Percentiles rank a stretch among this genome's conserved stretches.
These are phyloP conservation scores for Dimargaris verticillata DNA, from an alignment of 192 early-diverging fungal species.

Conservation along the genomic window DNA sequence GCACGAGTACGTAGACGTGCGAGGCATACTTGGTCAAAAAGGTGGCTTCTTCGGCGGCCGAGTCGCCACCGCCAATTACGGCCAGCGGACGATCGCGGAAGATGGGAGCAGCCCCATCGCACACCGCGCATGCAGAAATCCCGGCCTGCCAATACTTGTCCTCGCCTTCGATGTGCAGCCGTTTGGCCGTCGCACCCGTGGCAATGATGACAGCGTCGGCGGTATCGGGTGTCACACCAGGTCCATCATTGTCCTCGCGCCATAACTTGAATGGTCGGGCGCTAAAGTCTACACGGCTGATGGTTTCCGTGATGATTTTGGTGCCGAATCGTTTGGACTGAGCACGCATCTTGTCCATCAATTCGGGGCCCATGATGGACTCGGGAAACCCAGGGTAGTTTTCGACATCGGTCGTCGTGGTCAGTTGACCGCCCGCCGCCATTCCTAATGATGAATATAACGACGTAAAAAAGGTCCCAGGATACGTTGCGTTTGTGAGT, in stretches of 20 bases:
- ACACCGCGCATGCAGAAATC: slow-evolving; percentile 97
- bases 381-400: slow-evolving; percentile 91
- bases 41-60: slow-evolving; percentile 87
- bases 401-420: slow-evolving; percentile 92
- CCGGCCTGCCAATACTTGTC: slow-evolving; percentile 95
- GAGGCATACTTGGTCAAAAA: slow-evolving; percentile 95
- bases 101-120: slow-evolving; percentile 94
- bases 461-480: too few relatives aligned
- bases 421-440: slow-evolving; percentile 70
- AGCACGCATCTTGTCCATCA: slow-evolving; percentile 71
- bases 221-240: slow-evolving; percentile 47
- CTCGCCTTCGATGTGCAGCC: slow-evolving; percentile 76
- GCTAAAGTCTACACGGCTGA: slow-evolving; percentile 68
- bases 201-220: slow-evolving; percentile 80
- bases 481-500: too few relatives aligned
- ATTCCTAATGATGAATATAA: too few relatives aligned
- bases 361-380: slow-evolving; percentile 68
- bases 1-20: slow-evolving; percentile 84
- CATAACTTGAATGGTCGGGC: slow-evolving; percentile 72
- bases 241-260: slow-evolving; percentile 58
- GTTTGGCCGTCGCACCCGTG: slow-evolving; percentile 97
- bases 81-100: slow-evolving; percentile 91
- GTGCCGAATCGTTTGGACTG: slow-evolving; percentile 84
- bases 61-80: slow-evolving; percentile 94
- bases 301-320: slow-evolving; percentile 75